Conservation (phyloP, 495 filamentous ascomycete species). For the Schizothecium vesticola region DNA sequence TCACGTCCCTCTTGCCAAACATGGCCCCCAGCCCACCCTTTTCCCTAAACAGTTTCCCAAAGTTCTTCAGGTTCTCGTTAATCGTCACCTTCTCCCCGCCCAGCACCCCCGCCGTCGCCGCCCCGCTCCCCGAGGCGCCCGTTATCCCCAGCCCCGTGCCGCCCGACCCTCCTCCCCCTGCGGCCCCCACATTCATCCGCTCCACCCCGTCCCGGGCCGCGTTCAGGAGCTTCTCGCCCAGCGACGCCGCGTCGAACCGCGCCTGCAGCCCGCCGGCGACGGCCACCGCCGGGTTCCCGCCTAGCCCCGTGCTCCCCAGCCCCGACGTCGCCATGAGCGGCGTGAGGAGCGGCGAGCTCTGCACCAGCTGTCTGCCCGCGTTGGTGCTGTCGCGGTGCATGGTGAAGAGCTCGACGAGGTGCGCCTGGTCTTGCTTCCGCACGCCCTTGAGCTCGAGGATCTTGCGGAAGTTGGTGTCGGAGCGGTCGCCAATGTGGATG, state of each 20-base stretch:
- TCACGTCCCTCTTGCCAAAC: slow-evolving; percentile 51
- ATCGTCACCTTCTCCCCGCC: slow-evolving; percentile 55
- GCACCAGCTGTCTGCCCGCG: slow-evolving; percentile 52
- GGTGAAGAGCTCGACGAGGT: slow-evolving; percentile 82
- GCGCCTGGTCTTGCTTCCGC: slow-evolving; percentile 71
- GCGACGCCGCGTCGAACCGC: slow-evolving; percentile 71
- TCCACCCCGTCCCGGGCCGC: slow-evolving; percentile 90
- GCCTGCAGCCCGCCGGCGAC: slow-evolving; percentile 43
- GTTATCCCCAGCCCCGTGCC: slow-evolving; percentile 40
- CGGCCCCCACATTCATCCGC: slow-evolving; percentile 44
- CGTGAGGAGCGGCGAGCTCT: slow-evolving; percentile 56
- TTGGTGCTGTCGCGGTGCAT: slow-evolving; percentile 65
- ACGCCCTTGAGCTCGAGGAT: slow-evolving; percentile 92
- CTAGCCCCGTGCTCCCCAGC: slow-evolving; percentile 33
- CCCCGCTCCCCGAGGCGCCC: slow-evolving; percentile 13
- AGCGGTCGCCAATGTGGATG: slow-evolving; percentile 84
- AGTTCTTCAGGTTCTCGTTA: slow-evolving; percentile 88
- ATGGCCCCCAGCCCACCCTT: slow-evolving; percentile 74
- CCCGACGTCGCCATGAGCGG: slow-evolving; percentile 43
- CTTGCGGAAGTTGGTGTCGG: slow-evolving; percentile 92
- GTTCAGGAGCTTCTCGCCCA: slow-evolving; percentile 70
- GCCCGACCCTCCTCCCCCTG: slow-evolving; percentile 45
- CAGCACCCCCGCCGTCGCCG: slow-evolving; percentile 46
- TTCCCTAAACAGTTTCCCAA: slow-evolving; percentile 97
- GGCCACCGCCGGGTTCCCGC: slow-evolving; percentile 22